Conservation (phyloP, 148 eudicot genomes). For the Rhododendron kiyosumense region DNA sequence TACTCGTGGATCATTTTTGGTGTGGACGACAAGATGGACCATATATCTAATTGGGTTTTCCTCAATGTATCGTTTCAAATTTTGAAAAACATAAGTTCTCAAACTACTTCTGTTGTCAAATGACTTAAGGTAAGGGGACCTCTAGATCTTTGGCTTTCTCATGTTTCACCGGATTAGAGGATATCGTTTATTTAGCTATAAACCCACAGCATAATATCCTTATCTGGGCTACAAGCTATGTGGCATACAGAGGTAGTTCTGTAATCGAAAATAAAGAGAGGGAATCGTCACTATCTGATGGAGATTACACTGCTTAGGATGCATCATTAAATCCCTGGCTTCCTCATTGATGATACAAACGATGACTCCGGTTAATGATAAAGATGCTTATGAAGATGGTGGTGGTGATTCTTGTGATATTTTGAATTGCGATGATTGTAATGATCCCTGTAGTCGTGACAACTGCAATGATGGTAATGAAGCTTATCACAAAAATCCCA, state of each 20-base stretch:
- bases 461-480: constrained; percentile 2
- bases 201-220: background rate
- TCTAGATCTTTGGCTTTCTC: background rate
- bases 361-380: background rate
- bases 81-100: background rate
- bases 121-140: background rate
- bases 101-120: too few species aligned
- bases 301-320: constrained; percentile 14
- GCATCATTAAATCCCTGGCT: constrained; percentile 19
- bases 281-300: background rate
- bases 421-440: background rate
- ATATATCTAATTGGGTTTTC: background rate
- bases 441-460: background rate
- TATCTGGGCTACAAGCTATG: background rate
- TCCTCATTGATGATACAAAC: constrained; percentile 13
- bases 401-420: background rate
- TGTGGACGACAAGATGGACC: background rate
- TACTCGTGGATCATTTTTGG: background rate
- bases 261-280: background rate
- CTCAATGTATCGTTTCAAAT: background rate
- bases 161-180: background rate
- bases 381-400: background rate
- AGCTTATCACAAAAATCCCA: background rate
- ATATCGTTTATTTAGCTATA: background rate
- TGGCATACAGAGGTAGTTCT: background rate